Conservation (phyloP, 2,329 filamentous ascomycete species). For the Fonsecaea pugnacius region DNA sequence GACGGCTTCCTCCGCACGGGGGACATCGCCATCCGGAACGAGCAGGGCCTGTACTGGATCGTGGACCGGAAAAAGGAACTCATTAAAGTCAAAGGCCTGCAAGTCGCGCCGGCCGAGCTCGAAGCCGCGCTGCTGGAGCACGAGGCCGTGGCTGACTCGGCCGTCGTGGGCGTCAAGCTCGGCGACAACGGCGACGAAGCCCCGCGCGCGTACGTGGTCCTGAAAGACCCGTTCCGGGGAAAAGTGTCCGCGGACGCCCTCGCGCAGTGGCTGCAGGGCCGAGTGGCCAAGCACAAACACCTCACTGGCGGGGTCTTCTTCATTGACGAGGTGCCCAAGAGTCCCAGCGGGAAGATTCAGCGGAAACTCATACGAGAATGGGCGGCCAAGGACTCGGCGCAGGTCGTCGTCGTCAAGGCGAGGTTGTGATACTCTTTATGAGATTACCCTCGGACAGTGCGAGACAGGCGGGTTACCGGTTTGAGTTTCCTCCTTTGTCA, state of each 20-base stretch:
- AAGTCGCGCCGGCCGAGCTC: conserved; percentile 63
- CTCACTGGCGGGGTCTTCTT: conserved; percentile 53
- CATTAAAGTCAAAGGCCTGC: conserved; percentile 65
- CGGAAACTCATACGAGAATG: conserved; percentile 39
- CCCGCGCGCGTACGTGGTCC: conserved; percentile 35
- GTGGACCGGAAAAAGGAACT: conserved; percentile 52
- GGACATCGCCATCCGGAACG: conserved; percentile 73
- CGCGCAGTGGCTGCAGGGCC: conserved; percentile 46
- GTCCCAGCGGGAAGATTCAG: conserved; percentile 52
- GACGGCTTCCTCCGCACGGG: conserved; percentile 81
- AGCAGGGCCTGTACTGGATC: conserved; percentile 63
- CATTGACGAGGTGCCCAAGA: conserved; percentile 53
- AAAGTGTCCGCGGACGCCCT: conserved; percentile 41
- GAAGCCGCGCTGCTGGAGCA: conserved; percentile 58
- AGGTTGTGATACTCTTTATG: background rate
- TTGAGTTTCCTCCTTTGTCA: no score
- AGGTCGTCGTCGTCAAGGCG: background rate
- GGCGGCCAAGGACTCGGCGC: background rate
- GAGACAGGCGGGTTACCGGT: no score
- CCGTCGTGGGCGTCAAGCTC: conserved; percentile 55
- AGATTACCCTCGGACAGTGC: no score
- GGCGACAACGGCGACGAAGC: conserved; percentile 9
- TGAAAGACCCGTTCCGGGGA: conserved; percentile 44
- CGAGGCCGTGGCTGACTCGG: conserved; percentile 58
- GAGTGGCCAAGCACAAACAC: conserved; percentile 52